Percentiles rank a stretch among this genome's conserved stretches.
These are phyloP conservation scores for Talaromyces sp. DNA, from an alignment of 2,329 filamentous ascomycete species.

Conservation along the genomic window DNA sequence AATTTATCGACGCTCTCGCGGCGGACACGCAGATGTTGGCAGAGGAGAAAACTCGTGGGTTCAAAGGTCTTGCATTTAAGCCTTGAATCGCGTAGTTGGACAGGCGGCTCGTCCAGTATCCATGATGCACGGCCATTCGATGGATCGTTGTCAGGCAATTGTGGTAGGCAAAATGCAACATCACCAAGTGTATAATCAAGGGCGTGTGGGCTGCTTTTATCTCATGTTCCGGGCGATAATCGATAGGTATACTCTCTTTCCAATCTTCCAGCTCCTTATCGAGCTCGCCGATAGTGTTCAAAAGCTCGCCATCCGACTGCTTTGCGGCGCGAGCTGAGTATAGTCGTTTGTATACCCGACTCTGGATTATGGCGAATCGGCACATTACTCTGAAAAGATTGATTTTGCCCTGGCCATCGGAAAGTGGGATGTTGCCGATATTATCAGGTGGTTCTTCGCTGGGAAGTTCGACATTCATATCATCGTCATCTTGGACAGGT, in stretches of 20 bases:
- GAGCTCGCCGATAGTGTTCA: constrained; percentile 93
- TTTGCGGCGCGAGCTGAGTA: constrained; percentile 91
- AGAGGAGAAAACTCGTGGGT: constrained; percentile 90
- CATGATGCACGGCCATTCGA: constrained; percentile 95
- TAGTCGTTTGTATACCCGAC: constrained; percentile 84
- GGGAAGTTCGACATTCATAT: constrained; percentile 94
- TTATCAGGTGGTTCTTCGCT: constrained; percentile 87
- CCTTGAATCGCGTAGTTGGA: constrained; percentile 95
- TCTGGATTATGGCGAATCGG: constrained; percentile 84
- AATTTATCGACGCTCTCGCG: constrained; percentile 82
- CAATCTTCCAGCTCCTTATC: constrained; percentile 86
- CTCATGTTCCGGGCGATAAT: constrained; percentile 95
- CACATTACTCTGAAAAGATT: constrained; percentile 93
- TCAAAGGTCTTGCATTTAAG: constrained; percentile 81
- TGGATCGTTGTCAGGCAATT: constrained; percentile 97
- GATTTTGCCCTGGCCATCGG: constrained; percentile 84
- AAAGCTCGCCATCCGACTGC: constrained; percentile 83
- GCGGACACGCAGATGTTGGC: constrained; percentile 89
- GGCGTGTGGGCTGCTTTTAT: constrained; percentile 90
- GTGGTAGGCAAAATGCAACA: constrained; percentile 95
- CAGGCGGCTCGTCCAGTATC: constrained; percentile 93
- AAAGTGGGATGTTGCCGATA: constrained; percentile 86
- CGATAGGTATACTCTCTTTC: constrained; percentile 92
- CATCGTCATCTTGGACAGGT: constrained; percentile 67
- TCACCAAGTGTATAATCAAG: constrained; percentile 87